Percentiles rank a stretch among this genome's conserved stretches.
Evolutionary conservation across 2,329 filamentous ascomycete genomes (phyloP).

Genomic region (Dactylellina cionopaga): DNA sequence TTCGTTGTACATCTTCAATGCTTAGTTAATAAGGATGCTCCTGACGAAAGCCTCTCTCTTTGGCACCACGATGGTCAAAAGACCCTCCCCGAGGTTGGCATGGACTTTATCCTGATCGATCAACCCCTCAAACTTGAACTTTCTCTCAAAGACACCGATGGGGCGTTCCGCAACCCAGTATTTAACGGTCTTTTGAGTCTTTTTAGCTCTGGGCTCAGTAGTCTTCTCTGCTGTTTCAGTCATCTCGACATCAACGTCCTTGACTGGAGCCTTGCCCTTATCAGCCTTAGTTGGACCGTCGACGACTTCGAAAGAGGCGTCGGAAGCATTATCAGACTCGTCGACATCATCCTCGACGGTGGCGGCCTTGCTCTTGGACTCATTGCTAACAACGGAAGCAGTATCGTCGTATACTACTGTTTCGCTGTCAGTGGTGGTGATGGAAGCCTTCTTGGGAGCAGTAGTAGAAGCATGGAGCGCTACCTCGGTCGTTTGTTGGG

Average conservation of each 20-base stretch:
- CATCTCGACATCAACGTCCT: slow-evolving; percentile 46
- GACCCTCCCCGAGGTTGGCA: slow-evolving; percentile 73
- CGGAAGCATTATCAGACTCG: slow-evolving; percentile 38
- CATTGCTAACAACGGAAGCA: slow-evolving; percentile 52
- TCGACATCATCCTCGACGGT: slow-evolving; percentile 52
- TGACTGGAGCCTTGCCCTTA: slow-evolving; percentile 52
- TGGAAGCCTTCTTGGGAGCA: slow-evolving; percentile 12
- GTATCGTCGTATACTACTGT: slow-evolving; percentile 47
- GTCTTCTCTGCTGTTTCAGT: slow-evolving; percentile 58
- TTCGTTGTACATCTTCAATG: background rate
- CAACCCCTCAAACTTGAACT: slow-evolving; percentile 73
- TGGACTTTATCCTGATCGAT: slow-evolving; percentile 72
- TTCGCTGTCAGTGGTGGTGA: slow-evolving; percentile 14
- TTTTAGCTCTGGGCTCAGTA: slow-evolving; percentile 57
- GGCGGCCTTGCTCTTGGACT: slow-evolving; percentile 51
- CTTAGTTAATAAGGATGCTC: slow-evolving; percentile 45
- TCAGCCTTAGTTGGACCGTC: slow-evolving; percentile 36
- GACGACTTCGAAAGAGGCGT: slow-evolving; percentile 51
- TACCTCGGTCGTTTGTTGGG: slow-evolving; percentile 59
- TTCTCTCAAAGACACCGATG: slow-evolving; percentile 74
- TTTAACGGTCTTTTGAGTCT: slow-evolving; percentile 62
- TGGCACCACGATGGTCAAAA: slow-evolving; percentile 72
- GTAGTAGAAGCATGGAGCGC: slow-evolving; percentile 33
- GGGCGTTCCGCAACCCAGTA: slow-evolving; percentile 78
- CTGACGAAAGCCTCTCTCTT: slow-evolving; percentile 66